phyloP scores from a whole-genome alignment of 768 basidiomycete genomes.

The Hysterangium stoloniferum region DNA sequence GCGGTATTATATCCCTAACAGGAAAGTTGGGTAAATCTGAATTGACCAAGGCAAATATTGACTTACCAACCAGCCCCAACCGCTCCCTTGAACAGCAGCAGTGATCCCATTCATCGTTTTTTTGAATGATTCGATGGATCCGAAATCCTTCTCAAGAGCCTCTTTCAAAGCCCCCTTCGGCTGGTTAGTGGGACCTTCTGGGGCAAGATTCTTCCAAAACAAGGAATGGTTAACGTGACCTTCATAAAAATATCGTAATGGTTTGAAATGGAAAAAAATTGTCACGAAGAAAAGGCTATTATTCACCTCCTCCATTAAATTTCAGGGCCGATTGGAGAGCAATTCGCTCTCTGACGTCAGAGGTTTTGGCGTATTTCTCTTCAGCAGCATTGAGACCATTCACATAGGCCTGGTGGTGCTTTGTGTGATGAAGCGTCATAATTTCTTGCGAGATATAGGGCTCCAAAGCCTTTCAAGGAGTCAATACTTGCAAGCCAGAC shows the following conservation, averaged over 20 bases:
- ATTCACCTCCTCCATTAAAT: slow-evolving; percentile 65
- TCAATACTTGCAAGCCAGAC: background rate
- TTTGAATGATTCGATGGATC: slow-evolving; percentile 81
- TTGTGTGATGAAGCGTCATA: slow-evolving; percentile 88
- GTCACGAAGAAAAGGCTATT: background rate
- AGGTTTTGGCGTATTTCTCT: slow-evolving; percentile 57
- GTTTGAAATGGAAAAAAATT: background rate
- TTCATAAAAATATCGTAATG: slow-evolving; percentile 18
- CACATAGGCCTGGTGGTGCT: slow-evolving; percentile 81
- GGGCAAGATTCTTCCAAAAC: slow-evolving; percentile 97
- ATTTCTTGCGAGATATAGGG: slow-evolving; percentile 88
- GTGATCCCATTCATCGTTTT: slow-evolving; percentile 80
- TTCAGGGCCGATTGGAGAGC: slow-evolving; percentile 86
- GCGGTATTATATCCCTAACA: slow-evolving; percentile 58
- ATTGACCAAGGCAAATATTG: background rate
- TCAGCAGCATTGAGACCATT: slow-evolving; percentile 92
- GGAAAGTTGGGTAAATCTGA: too few species aligned
- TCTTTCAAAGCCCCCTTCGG: slow-evolving; percentile 45
- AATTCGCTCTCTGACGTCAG: slow-evolving; percentile 60
- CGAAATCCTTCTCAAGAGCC: slow-evolving; percentile 75
- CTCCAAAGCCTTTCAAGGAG: slow-evolving; percentile 84
- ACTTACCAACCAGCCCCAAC: slow-evolving; percentile 95
- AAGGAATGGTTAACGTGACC: slow-evolving; percentile 93
- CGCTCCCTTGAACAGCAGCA: slow-evolving; percentile 90
- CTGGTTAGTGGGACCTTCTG: slow-evolving; percentile 41